phyloP scores from a whole-genome alignment of 2,329 filamentous ascomycete genomes.

The Xylariaceae sp. region DNA sequence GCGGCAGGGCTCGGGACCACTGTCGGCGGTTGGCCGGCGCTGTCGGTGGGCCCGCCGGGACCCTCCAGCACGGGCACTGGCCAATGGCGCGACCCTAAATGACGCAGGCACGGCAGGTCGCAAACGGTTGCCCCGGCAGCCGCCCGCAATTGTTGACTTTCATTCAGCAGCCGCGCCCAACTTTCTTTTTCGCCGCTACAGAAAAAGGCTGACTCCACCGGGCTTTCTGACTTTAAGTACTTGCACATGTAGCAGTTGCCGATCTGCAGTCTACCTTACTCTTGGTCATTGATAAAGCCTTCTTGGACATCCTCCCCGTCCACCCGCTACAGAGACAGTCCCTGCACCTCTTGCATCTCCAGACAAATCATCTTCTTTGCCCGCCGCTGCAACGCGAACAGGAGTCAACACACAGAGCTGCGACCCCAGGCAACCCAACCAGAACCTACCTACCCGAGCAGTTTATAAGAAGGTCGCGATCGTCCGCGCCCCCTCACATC shows the following conservation, averaged over 20 bases:
- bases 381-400: neutral
- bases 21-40: neutral
- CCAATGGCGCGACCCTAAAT: neutral
- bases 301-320: neutral
- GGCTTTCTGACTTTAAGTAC: neutral
- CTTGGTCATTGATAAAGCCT: slow-evolving; percentile 1
- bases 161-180: too few relatives aligned
- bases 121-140: neutral
- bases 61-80: neutral
- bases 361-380: neutral
- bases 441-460: neutral
- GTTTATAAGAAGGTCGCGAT: too few relatives aligned
- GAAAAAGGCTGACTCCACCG: slow-evolving; percentile 6
- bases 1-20: neutral
- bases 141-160: too few relatives aligned
- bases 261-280: neutral
- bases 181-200: slow-evolving; percentile 10
- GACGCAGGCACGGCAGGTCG: too few relatives aligned
- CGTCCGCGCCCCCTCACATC: too few relatives aligned
- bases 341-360: neutral
- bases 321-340: neutral
- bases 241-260: too few relatives aligned
- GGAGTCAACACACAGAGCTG: neutral
- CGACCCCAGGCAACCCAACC: neutral
- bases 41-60: neutral